Base-by-base conservation (phyloP, 1,284 basidiomycete species). In the Pseudozyma flocculosa region DNA sequence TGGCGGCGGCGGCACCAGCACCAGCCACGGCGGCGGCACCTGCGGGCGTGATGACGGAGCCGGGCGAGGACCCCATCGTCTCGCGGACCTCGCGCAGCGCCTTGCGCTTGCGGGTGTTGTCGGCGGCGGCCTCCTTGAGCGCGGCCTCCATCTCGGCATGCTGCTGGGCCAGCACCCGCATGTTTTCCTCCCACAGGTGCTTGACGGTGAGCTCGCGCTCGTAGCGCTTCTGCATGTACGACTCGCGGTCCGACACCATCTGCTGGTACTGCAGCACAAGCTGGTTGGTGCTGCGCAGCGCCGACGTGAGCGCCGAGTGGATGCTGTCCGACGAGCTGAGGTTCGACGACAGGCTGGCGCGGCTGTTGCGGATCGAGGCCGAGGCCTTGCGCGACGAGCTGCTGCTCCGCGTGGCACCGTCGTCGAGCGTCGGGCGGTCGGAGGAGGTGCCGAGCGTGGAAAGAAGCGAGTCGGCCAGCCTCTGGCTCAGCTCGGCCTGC, bases 111-210 rank as follows among this genome's bases (percentile, higher is more conserved):
- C 69, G 79, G 72, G 70, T 80, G 67, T 73, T 79, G 68, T 82
- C 75, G 19, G 71, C 56, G 14, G 72, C 59, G 11, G 70, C 48
- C 92, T 83, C 80, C 92, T 89, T 57, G 49, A 77, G 60, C 47
- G 64, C 53, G 19, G 81, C 79, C 80, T 97, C 94, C 42, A 95
- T 83, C 24, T 83, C 84, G 63, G 90, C 90, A 38, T 93, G 91
- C 76, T 95, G 90, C 51, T 85, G 82, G 0, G 92, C 92, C 3
- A 95, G 88, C 0, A 85, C 84, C 46, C 88, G 85, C 73, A 97
- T 81, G 78, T 90, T 93, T 79, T 93, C 89, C 79, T 96, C 92
- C 94, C 93, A 96, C 19, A 93, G 82, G 29, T 82, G 72, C 56
- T 80, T 80, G 40, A 78, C 84, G 72, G 88, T 85, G 23, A 89